These are phyloP conservation scores for Phylloporus sp. DNA, from an alignment of 768 basidiomycete genomes.

Conservation along the genomic window DNA sequence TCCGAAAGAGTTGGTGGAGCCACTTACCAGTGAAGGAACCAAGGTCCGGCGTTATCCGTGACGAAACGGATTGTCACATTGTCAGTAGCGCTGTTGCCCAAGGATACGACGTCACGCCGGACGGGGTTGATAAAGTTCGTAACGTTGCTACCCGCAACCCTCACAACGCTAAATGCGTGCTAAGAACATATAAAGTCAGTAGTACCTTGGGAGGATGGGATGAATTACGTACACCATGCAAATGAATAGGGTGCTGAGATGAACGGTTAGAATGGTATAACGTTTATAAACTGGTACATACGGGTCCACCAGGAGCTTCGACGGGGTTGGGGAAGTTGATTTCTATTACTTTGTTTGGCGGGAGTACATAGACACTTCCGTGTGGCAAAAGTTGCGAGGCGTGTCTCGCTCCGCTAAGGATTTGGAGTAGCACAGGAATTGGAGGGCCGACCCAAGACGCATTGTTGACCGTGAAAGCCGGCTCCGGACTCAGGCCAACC, in stretches of 20 bases:
- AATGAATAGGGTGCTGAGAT: slow-evolving; percentile 37
- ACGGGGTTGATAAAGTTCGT: slow-evolving; percentile 38
- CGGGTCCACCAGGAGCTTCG: slow-evolving; percentile 26
- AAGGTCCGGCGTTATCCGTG: slow-evolving; percentile 66
- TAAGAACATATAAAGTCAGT: slow-evolving; percentile 3
- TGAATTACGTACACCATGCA: slow-evolving; percentile 36
- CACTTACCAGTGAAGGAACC: slow-evolving; percentile 46
- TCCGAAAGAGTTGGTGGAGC: not conserved
- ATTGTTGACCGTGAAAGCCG: slow-evolving; percentile 25
- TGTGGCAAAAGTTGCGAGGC: slow-evolving; percentile 47
- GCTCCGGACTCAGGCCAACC: not conserved
- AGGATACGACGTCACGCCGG: slow-evolving; percentile 32
- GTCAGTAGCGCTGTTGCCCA: slow-evolving; percentile 29
- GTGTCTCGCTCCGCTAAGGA: slow-evolving; percentile 48
- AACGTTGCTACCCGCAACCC: slow-evolving; percentile 24
- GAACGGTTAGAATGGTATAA: not conserved
- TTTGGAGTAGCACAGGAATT: slow-evolving; percentile 55
- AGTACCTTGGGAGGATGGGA: not conserved
- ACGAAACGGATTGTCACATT: slow-evolving; percentile 55
- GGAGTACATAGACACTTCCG: slow-evolving; percentile 46
- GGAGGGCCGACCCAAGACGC: slow-evolving; percentile 36
- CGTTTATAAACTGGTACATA: slow-evolving; percentile 15
- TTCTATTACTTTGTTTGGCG: slow-evolving; percentile 43
- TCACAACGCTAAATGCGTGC: slow-evolving; percentile 38
- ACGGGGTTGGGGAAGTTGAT: slow-evolving; percentile 39